Evolutionary conservation across 495 filamentous ascomycete species (phyloP), one percentile per base, ranked within the genome.

Genomic region (Penicillium longicatenatum): DNA sequence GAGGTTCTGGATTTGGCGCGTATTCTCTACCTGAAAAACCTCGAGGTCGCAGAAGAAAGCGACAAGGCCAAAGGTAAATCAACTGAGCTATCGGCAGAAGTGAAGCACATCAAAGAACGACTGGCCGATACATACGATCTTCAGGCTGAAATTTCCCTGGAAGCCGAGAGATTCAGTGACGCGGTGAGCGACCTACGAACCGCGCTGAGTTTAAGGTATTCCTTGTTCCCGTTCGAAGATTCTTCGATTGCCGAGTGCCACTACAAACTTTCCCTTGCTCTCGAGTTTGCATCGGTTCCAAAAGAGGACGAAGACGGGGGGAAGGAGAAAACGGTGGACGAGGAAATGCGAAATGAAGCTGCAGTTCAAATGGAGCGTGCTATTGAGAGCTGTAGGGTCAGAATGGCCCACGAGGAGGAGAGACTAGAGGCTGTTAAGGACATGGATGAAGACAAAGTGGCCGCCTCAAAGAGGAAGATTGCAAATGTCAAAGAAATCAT

Each of bases 241-340:
- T 86, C 88, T 52, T 80, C 93, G 19, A 79, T 97, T 52, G 92
- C 93, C 30, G 94, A 99, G 79, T 93, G 90, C 37, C 90, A 98
- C 70, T 98, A 87, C 77, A 97, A 97, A 70, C 84, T 98, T 44
- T 96, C 95, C 2, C 85, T 99, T 42, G 95, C 94, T 1, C 84
- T 98, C 19, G 94, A 99, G 70, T 98, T 98, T 60, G 87, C 89
- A 12, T 91, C 91, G 0, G 83, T 91, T n/a, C 89, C 83, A 31
- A 82, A 85, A 39, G 79, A 81, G 14, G 72, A 79, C 26, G 82
- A 83, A 35, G 58, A 62, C 9, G 62, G 67, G 10, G 61, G 62
- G 9, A 17, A 39, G 37, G 37, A 70, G 19, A 77, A 75, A 7
- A 59, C 71, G 6, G 75, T 87, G 6, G 89, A 95, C 66, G 80